Evolutionary conservation across 805 yeast genomes (phyloP).

Genomic region (Candida sanyiensis): DNA sequence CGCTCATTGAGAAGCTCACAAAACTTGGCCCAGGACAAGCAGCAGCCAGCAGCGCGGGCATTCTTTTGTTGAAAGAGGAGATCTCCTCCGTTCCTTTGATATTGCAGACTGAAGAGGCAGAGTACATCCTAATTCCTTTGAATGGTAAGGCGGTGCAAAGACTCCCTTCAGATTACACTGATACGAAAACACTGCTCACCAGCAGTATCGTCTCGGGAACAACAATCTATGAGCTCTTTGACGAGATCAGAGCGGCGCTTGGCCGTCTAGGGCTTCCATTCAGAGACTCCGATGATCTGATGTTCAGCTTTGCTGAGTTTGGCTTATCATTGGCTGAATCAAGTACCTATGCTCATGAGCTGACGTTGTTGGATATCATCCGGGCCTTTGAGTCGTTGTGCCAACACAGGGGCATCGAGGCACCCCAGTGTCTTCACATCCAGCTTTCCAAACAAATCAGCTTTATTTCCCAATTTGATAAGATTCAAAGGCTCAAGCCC

Average conservation of each 20-base stretch:
- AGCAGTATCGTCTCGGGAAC: no score
- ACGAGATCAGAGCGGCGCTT: constrained; percentile 16
- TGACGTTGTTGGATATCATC: constrained; percentile 17
- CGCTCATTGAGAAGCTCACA: no score
- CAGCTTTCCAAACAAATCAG: constrained; percentile 14
- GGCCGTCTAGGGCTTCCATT: constrained; percentile 18
- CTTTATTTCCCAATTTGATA: constrained; percentile 14
- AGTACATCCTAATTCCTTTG: constrained; percentile 21
- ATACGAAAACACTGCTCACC: constrained; percentile 11
- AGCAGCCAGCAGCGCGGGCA: neutral
- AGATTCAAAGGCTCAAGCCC: constrained; percentile 9
- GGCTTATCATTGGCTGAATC: constrained; percentile 16
- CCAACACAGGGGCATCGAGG: constrained; percentile 3
- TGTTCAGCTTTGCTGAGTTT: constrained; percentile 19
- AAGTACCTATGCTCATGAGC: constrained; percentile 15
- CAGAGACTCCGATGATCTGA: constrained; percentile 16
- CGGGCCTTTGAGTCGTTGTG: constrained; percentile 13
- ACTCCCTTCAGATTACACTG: constrained; percentile 21
- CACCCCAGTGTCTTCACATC: constrained; percentile 13
- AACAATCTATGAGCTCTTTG: constrained; percentile 16
- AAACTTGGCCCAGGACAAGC: no score
- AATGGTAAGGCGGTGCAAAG: constrained; percentile 13
- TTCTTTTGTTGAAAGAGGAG: neutral
- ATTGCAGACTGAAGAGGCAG: constrained; percentile 16
- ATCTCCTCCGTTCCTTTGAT: constrained; percentile 19